A percentile compares a stretch with the other conserved stretches of the same genome.
Conservation (phyloP, 192 early-diverging fungal genomes). For the Umbelopsis vinacea region DNA sequence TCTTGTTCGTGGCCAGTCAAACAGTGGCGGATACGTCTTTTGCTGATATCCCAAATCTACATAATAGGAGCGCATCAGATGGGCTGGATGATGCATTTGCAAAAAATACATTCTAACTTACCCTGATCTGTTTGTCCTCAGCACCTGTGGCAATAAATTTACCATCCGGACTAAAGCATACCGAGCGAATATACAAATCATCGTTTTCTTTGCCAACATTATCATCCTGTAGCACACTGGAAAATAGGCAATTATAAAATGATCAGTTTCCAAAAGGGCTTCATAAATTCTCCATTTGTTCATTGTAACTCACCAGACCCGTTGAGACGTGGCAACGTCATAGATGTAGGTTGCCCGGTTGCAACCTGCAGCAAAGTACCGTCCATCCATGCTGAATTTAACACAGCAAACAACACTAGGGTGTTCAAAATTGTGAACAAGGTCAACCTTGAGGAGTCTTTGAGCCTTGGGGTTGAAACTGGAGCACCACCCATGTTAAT, state of each 20-base stretch:
- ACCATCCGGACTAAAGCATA: slow-evolving; percentile 94
- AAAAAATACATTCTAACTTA: slow-evolving; percentile 32
- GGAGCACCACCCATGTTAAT: neutral
- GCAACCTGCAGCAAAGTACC: slow-evolving; percentile 93
- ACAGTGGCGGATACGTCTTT: slow-evolving; percentile 64
- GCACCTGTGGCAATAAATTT: slow-evolving; percentile 92
- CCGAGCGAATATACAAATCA: slow-evolving; percentile 89
- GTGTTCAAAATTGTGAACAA: slow-evolving; percentile 66
- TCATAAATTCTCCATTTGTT: too few relatives aligned
- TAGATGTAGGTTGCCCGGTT: slow-evolving; percentile 90
- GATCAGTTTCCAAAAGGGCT: neutral
- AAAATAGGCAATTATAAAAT: neutral
- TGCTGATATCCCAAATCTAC: slow-evolving; percentile 74
- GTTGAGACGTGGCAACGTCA: slow-evolving; percentile 48
- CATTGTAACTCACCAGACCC: slow-evolving; percentile 22
- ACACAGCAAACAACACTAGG: slow-evolving; percentile 96
- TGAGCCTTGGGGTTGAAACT: slow-evolving; percentile 73
- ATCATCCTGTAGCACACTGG: slow-evolving; percentile 75
- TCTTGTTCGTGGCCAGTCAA: slow-evolving; percentile 94
- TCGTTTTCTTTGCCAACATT: slow-evolving; percentile 77
- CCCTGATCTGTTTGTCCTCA: slow-evolving; percentile 93
- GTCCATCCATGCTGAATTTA: slow-evolving; percentile 93
- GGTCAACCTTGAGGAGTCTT: slow-evolving; percentile 68
- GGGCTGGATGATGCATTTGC: neutral
- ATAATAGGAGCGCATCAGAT: neutral